Evolutionary conservation across 78 protist genomes (phyloP).

Genomic region (Neovahlkampfia damariscottae): DNA sequence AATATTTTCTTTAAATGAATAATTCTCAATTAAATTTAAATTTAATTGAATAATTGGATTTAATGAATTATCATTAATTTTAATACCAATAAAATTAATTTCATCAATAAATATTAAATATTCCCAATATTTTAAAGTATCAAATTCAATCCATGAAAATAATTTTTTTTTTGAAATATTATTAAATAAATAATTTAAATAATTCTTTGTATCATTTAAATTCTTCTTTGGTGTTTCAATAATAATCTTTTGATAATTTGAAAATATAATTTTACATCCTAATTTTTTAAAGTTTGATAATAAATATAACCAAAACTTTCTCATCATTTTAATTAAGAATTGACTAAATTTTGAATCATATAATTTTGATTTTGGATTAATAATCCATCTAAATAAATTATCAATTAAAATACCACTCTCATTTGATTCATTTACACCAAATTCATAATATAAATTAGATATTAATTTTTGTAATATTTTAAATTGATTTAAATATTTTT

Average conservation of each 20-base stretch:
- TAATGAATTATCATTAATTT: background rate
- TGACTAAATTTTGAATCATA: background rate
- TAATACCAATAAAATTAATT: background rate
- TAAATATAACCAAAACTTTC: slow-evolving; percentile 42
- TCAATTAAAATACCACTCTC: background rate
- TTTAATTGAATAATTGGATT: background rate
- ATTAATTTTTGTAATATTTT: background rate
- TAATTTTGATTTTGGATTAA: background rate
- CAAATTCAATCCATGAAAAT: slow-evolving; percentile 29
- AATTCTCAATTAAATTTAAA: background rate
- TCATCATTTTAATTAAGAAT: slow-evolving; percentile 45
- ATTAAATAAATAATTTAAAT: slow-evolving; percentile 26
- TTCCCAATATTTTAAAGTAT: slow-evolving; percentile 4
- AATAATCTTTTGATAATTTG: slow-evolving; percentile 6
- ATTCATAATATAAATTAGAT: background rate
- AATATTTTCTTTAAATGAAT: background rate
- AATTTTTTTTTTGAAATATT: slow-evolving; percentile 38
- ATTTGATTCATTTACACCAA: background rate
- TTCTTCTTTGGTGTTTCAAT: slow-evolving; percentile 47
- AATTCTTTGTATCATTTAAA: slow-evolving; percentile 44
- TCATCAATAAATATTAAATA: background rate
- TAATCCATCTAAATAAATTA: background rate
- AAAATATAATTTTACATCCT: background rate
- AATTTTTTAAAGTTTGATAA: slow-evolving; percentile 47
- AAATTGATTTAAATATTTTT: background rate